A percentile compares a stretch with the other conserved stretches of the same genome.
Conservation (phyloP, 352 stramenopile genomes). For the Phytophthora europaea region DNA sequence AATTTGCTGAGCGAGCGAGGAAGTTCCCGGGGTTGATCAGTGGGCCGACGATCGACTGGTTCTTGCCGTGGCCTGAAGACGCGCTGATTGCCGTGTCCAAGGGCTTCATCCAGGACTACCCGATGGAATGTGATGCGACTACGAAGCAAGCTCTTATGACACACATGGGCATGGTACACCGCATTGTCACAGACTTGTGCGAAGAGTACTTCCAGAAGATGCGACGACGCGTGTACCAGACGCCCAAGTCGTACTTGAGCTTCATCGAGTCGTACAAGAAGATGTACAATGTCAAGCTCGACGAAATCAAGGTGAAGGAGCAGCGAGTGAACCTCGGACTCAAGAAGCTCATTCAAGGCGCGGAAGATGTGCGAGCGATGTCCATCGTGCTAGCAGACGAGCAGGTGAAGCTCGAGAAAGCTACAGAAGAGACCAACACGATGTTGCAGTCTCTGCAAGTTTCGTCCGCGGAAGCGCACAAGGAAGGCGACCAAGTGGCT, state of each 20-base stretch:
- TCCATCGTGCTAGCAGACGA: slow-evolving; percentile 97
- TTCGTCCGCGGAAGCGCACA: slow-evolving; percentile 96
- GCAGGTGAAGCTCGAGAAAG: slow-evolving; percentile 97
- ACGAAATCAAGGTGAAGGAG: slow-evolving; percentile 97
- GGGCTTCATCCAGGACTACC: slow-evolving; percentile 97
- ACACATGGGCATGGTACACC: slow-evolving; percentile 99
- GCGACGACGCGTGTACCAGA: slow-evolving; percentile 98
- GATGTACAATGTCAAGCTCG: slow-evolving; percentile 96
- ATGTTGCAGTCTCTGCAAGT: slow-evolving; percentile 98
- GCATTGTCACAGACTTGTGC: slow-evolving; percentile 97
- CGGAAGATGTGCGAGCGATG: slow-evolving; percentile 97
- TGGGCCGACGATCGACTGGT: slow-evolving; percentile 99
- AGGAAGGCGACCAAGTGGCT: slow-evolving; percentile 97
- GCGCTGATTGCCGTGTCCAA: slow-evolving; percentile 97
- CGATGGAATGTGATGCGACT: slow-evolving; percentile 93
- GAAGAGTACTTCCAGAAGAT: slow-evolving; percentile 99
- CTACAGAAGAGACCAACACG: slow-evolving; percentile 97
- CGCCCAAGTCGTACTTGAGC: slow-evolving; percentile 98
- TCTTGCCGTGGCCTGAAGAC: slow-evolving; percentile 99
- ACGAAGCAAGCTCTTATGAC: slow-evolving; percentile 94
- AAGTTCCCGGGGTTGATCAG: slow-evolving; percentile 99
- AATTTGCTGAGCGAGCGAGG: slow-evolving; percentile 96
- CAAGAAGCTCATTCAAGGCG: slow-evolving; percentile 98
- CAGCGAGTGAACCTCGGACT: slow-evolving; percentile 97
- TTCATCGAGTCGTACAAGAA: slow-evolving; percentile 99